Evolutionary conservation across 2,329 filamentous ascomycete genomes (phyloP).

Genomic region (Pseudogymnoascus sp.): DNA sequence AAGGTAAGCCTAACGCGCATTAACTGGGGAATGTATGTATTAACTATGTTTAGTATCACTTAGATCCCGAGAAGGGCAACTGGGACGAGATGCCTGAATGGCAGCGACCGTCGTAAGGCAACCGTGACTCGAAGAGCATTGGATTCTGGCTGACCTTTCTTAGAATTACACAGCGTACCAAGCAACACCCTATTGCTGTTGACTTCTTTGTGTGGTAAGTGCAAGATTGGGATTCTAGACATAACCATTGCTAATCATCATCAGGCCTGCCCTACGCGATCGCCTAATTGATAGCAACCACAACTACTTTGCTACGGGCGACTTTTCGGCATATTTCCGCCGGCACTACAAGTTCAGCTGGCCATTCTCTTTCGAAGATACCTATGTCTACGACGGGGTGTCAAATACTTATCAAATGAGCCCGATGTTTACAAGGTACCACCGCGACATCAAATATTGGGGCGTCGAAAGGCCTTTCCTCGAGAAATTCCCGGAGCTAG

Average conservation of each 20-base stretch:
- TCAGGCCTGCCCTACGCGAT: constrained; percentile 16
- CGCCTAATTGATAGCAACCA: constrained; percentile 14
- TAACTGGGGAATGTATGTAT: background rate
- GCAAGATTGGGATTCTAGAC: background rate
- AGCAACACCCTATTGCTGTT: constrained; percentile 16
- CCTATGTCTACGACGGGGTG: constrained; percentile 11
- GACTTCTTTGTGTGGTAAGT: constrained; percentile 17
- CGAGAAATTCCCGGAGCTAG: constrained; percentile 14
- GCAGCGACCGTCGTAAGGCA: constrained; percentile 17
- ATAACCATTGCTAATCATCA: background rate
- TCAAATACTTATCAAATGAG: constrained; percentile 12
- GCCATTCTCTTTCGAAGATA: constrained; percentile 15
- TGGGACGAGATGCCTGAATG: constrained; percentile 16
- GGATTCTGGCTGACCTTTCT: background rate
- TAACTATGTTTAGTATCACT: constrained; percentile 14
- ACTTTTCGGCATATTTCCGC: constrained; percentile 14
- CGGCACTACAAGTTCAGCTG: constrained; percentile 17
- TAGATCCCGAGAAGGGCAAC: constrained; percentile 12
- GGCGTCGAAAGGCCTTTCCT: constrained; percentile 15
- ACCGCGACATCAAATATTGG: constrained; percentile 14
- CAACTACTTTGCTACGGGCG: constrained; percentile 13
- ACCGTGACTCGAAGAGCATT: background rate
- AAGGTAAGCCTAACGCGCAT: constrained; percentile 11
- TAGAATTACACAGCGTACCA: constrained; percentile 14
- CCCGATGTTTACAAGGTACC: constrained; percentile 16